These are phyloP conservation scores for Penicillium lividum DNA, from an alignment of 495 filamentous ascomycete species.

Conservation along the genomic window DNA sequence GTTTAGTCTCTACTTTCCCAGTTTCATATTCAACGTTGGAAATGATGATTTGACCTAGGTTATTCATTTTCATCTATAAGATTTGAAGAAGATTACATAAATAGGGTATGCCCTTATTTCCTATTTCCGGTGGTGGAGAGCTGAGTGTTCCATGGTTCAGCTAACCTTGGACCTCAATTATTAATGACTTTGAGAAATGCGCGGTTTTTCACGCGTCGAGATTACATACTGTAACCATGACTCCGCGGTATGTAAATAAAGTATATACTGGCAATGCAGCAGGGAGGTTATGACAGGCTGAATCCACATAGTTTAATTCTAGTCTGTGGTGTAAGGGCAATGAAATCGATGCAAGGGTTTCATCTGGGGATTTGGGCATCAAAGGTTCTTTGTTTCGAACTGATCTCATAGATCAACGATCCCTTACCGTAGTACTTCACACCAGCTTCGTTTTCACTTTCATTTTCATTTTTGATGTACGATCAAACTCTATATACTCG, in stretches of 20 bases:
- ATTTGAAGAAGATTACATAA: not conserved
- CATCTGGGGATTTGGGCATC: not conserved
- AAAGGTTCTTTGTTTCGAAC: not conserved
- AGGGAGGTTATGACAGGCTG: constrained; percentile 5
- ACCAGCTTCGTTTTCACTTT: not conserved
- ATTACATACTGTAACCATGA: not conserved
- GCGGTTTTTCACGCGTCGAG: constrained; percentile 8
- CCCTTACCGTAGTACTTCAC: constrained; percentile 1
- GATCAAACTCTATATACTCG: not conserved
- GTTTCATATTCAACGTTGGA: not conserved
- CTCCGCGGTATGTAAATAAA: not conserved
- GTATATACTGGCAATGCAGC: constrained; percentile 9
- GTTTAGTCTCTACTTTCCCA: not conserved
- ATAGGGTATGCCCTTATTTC: constrained; percentile 11
- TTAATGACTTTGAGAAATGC: constrained; percentile 17
- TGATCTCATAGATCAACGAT: constrained; percentile 1
- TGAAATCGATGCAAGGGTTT: constrained; percentile 1
- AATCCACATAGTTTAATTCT: constrained; percentile 14
- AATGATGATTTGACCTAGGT: not conserved
- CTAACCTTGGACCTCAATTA: constrained; percentile 7
- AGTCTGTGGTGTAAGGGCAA: constrained; percentile 5
- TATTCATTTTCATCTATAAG: too few species aligned
- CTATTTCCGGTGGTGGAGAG: constrained; percentile 4
- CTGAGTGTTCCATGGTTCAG: constrained; percentile 24
- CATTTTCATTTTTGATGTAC: not conserved